phyloP scores from a whole-genome alignment of 768 basidiomycete genomes.

The Pleurotus salmoneostramineus region DNA sequence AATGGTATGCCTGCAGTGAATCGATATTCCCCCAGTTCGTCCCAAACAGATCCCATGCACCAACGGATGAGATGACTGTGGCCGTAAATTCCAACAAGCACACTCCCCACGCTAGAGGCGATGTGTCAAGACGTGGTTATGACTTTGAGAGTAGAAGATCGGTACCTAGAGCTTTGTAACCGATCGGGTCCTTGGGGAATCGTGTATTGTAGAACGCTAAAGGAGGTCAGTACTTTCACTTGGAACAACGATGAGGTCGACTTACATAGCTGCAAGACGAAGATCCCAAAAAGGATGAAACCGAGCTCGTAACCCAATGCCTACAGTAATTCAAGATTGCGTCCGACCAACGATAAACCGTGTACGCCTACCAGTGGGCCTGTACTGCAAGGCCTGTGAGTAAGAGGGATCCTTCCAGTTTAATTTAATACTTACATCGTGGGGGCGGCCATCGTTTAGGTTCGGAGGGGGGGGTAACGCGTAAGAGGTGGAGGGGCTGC shows the following conservation, averaged over 20 bases:
- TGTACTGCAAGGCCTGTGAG: not conserved
- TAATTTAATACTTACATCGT: too few species aligned
- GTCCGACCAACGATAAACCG: not conserved
- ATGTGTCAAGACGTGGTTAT: not conserved
- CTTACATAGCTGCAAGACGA: not conserved
- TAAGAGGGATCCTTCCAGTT: too few species aligned
- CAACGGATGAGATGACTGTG: slow-evolving; percentile 13
- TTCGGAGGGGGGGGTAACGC: not conserved
- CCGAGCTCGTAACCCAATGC: not conserved
- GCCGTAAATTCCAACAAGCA: slow-evolving; percentile 12
- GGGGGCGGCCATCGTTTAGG: not conserved
- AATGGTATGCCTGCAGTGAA: slow-evolving; percentile 8
- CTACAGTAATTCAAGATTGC: not conserved
- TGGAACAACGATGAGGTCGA: not conserved
- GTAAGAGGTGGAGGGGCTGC: not conserved
- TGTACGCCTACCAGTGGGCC: not conserved
- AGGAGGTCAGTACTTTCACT: not conserved
- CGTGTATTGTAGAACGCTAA: not conserved
- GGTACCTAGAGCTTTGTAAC: not conserved
- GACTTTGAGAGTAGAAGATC: not conserved
- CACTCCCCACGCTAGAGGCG: slow-evolving; percentile 10
- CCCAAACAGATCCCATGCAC: slow-evolving; percentile 13
- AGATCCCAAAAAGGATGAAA: not conserved
- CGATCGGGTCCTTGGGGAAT: not conserved
- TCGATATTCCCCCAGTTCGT: slow-evolving; percentile 12